phyloP scores from a whole-genome alignment of 345 rosid genomes.

The Heritiera fomes region DNA sequence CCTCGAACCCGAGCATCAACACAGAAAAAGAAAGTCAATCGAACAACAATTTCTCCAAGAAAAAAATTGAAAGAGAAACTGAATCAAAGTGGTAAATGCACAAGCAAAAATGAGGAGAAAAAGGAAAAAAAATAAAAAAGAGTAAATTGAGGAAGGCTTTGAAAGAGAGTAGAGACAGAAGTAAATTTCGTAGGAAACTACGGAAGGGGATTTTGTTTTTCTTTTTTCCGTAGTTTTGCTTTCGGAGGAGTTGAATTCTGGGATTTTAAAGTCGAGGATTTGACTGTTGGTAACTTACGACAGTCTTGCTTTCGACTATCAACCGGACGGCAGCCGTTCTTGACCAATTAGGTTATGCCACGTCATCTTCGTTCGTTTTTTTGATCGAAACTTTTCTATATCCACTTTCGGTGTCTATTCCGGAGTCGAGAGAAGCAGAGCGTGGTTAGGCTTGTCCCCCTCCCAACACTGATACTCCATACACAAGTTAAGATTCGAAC shows the following conservation, averaged over 20 bases:
- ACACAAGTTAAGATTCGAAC: too few relatives aligned
- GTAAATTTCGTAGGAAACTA: constrained; percentile 11
- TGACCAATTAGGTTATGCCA: too few relatives aligned
- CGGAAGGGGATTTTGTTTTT: not conserved
- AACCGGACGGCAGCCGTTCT: too few relatives aligned
- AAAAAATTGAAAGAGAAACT: not conserved
- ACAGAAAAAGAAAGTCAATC: not conserved
- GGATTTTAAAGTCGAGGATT: not conserved
- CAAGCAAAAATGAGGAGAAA: not conserved
- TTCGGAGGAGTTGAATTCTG: not conserved
- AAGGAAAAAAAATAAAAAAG: not conserved
- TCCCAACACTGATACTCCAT: too few relatives aligned
- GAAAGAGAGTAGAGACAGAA: not conserved
- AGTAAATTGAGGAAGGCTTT: not conserved
- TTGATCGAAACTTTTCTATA: too few relatives aligned
- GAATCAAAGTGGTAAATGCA: not conserved
- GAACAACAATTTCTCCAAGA: not conserved
- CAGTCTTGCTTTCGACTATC: not conserved
- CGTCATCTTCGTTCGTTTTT: too few relatives aligned
- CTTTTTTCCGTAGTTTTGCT: not conserved
- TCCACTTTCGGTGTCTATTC: too few relatives aligned
- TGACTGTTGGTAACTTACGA: not conserved
- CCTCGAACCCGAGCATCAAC: not conserved
- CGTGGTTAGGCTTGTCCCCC: too few relatives aligned
- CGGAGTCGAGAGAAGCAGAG: too few relatives aligned